phyloP scores from a whole-genome alignment of 306 rosid genomes.

The Trichosanthes truncata region DNA sequence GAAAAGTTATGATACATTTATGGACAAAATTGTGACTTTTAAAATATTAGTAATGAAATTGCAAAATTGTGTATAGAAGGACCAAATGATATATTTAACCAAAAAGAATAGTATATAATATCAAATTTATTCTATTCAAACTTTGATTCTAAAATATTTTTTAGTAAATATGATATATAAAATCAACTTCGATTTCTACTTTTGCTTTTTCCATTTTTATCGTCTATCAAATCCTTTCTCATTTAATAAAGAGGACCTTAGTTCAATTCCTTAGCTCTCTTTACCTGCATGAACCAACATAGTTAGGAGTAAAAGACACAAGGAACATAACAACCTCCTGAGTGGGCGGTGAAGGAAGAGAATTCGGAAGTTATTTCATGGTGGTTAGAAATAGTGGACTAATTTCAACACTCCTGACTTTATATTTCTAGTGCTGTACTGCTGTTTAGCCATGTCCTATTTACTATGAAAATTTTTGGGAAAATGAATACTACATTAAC shows the following conservation, averaged over 20 bases:
- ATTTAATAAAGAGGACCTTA: neutral
- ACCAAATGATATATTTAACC: neutral
- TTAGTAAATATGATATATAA: neutral
- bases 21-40: neutral
- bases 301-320: neutral
- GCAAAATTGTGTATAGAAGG: neutral
- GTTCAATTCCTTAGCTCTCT: neutral
- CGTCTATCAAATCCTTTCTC: neutral
- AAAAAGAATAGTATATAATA: neutral
- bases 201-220: neutral
- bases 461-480: neutral
- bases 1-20: neutral
- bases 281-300: neutral
- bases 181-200: neutral
- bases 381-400: conserved; percentile 2
- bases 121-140: neutral
- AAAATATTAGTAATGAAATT: neutral
- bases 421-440: neutral
- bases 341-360: neutral
- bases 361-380: neutral
- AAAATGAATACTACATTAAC: conserved; percentile 2
- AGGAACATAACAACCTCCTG: neutral
- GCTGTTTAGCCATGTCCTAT: neutral
- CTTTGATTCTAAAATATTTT: neutral
- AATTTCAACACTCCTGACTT: neutral